Evolutionary conservation across 345 rosid genomes (phyloP), one percentile per base, ranked within the genome.

Genomic region (Corymbia maculata): DNA sequence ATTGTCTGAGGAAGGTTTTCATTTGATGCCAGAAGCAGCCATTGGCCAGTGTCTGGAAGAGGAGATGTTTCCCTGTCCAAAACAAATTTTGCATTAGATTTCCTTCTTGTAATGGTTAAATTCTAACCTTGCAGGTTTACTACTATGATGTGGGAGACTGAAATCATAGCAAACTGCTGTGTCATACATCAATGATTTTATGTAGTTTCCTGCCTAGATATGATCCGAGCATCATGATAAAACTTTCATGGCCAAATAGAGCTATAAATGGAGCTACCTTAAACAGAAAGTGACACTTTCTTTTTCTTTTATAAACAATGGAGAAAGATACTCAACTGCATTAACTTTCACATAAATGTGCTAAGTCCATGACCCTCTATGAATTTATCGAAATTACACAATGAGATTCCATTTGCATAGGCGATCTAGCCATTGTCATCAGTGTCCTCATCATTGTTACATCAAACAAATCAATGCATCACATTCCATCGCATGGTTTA

Each of bases 1-100:
- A 96, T 64, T 90, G 93, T 79, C 87, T 85, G 92, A 7, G 98
- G 99, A 89, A 97, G 98, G 36, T 91, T 94, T 94, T 96, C 99
- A 90, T 97, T 97, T 85, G 97, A 88, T 85, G 98, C 94, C n/a
- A 96, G 91, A 86, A 97, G 94, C 86, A 97, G 86, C 99, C 98
- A 96, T 90, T 97, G 99, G 86, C 99, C 99, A 79, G 98, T 92
- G 89, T 97, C 98, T 52, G 99, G 99, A 88, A 97, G 98, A 86
- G 99, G 99, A 89, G 89, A 21, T 13, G 97, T 90, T 36, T 93
- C 92, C 85, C 99, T 97, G 95, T 90, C 89, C 87, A 91, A 90
- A 50, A 91, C 79, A 3, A 44, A 84, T 86, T 79, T 70, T 86
- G 26, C 66, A 53, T 61, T 15, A 52, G 61, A n/a, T 86, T 21